A percentile compares a stretch with the other conserved stretches of the same genome.
Conservation (phyloP, 2,329 filamentous ascomycete species). For the Zymoseptoria ardabiliae region DNA sequence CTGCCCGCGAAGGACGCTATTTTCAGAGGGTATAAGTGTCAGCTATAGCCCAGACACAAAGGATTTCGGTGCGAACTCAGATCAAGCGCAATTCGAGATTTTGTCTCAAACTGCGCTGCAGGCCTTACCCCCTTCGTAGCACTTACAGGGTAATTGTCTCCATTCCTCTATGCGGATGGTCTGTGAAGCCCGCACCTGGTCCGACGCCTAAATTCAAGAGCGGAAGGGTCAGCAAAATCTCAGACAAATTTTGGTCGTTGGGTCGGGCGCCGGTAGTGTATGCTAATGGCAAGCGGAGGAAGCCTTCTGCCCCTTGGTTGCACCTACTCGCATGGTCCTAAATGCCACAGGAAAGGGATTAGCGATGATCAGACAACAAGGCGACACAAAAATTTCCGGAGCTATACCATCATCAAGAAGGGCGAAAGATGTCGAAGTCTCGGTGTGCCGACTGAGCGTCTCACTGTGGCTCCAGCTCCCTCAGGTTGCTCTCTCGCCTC, state of each 20-base stretch:
- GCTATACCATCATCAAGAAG: slow-evolving; percentile 70
- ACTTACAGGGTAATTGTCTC: slow-evolving; percentile 72
- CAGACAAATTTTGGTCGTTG: neutral
- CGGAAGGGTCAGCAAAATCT: slow-evolving; percentile 37
- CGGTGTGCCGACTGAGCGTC: slow-evolving; percentile 78
- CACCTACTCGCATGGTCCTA: slow-evolving; percentile 41
- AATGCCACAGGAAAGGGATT: too few species aligned
- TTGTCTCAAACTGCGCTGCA: too few species aligned
- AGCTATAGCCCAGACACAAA: neutral
- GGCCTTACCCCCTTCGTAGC: too few species aligned
- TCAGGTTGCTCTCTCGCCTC: slow-evolving; percentile 79
- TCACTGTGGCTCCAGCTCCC: slow-evolving; percentile 78
- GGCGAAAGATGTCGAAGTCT: slow-evolving; percentile 80
- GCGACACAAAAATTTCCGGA: too few species aligned
- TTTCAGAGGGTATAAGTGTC: too few species aligned
- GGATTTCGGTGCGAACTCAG: too few species aligned
- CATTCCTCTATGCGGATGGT: slow-evolving; percentile 59
- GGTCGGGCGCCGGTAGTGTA: too few species aligned
- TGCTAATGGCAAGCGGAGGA: too few species aligned
- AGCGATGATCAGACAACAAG: too few species aligned
- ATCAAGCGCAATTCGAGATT: slow-evolving; percentile 2
- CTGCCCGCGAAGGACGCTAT: slow-evolving; percentile 62
- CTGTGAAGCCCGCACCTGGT: slow-evolving; percentile 51
- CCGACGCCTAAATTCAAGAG: slow-evolving; percentile 58
- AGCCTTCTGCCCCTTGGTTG: neutral